Evolutionary conservation across 2,329 filamentous ascomycete genomes (phyloP).

Genomic region (Trichoderma sp.): DNA sequence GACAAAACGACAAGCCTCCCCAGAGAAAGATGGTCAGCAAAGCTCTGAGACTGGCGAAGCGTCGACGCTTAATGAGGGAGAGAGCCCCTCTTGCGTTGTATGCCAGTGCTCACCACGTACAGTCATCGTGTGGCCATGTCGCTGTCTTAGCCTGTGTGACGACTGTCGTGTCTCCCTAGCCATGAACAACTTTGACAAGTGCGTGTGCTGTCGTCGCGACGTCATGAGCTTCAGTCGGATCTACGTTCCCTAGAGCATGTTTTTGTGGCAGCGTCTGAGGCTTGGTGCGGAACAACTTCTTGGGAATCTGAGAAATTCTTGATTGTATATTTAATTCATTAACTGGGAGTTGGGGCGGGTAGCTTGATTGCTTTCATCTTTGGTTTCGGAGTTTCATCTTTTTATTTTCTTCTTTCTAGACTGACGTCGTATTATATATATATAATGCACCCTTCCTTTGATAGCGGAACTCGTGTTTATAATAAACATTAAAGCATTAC

Average conservation of each 20-base stretch:
- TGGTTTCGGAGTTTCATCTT: neutral
- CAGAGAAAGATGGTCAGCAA: constrained; percentile 25
- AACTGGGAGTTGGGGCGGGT: neutral
- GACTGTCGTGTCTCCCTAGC: constrained; percentile 92
- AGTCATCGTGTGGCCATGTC: constrained; percentile 94
- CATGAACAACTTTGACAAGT: constrained; percentile 96
- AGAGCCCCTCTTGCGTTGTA: constrained; percentile 83
- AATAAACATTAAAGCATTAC: constrained; percentile 53
- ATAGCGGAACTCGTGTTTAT: constrained; percentile 12
- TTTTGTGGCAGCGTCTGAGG: neutral
- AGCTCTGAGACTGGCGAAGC: neutral
- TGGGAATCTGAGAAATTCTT: neutral
- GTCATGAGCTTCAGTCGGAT: constrained; percentile 89
- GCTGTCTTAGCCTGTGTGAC: constrained; percentile 91
- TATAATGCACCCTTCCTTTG: constrained; percentile 10
- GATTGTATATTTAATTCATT: neutral
- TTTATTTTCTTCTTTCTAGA: constrained; percentile 9
- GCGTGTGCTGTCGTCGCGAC: constrained; percentile 88
- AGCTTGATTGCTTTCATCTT: neutral
- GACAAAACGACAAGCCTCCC: constrained; percentile 47
- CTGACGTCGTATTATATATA: constrained; percentile 21
- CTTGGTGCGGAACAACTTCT: neutral
- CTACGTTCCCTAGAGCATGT: constrained; percentile 71
- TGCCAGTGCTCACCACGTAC: constrained; percentile 86
- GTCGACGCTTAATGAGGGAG: constrained; percentile 67